phyloP scores from a whole-genome alignment of 192 early-diverging fungal genomes.

The Coemansia sp. region DNA sequence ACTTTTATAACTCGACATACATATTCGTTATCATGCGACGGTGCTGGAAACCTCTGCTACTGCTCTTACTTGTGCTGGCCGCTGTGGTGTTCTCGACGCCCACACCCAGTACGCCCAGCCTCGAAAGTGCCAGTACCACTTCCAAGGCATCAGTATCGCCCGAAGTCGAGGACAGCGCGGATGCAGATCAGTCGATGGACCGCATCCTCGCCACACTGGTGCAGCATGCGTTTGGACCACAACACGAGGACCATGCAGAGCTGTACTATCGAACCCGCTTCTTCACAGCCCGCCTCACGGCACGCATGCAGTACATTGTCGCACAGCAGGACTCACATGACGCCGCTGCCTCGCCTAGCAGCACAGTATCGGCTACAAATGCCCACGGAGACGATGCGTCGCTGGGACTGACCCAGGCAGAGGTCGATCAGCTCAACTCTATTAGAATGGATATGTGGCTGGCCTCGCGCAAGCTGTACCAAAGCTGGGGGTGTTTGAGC shows the following conservation, averaged over 20 bases:
- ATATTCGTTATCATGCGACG: slow-evolving; percentile 1
- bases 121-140: neutral
- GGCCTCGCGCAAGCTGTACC: slow-evolving; percentile 44
- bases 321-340: slow-evolving; percentile 16
- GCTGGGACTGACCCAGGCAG: slow-evolving; percentile 20
- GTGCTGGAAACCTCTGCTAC: slow-evolving; percentile 2
- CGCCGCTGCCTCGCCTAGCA: neutral
- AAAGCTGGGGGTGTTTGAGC: slow-evolving; percentile 43
- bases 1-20: neutral
- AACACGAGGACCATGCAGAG: slow-evolving; percentile 24
- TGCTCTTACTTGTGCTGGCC: slow-evolving; percentile 12
- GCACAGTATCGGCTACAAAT: neutral
- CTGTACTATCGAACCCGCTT: slow-evolving; percentile 46
- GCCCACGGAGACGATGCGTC: neutral
- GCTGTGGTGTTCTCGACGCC: neutral
- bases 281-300: slow-evolving; percentile 43
- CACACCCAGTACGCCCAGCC: slow-evolving; percentile 1
- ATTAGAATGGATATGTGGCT: slow-evolving; percentile 40
- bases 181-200: slow-evolving; percentile 10
- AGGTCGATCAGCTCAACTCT: slow-evolving; percentile 44
- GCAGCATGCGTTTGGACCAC: slow-evolving; percentile 37
- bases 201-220: slow-evolving; percentile 29
- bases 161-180: slow-evolving; percentile 4
- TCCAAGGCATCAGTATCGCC: slow-evolving; percentile 5
- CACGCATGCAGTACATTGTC: slow-evolving; percentile 40